Percentiles rank a stretch among this genome's conserved stretches.
phyloP scores from a whole-genome alignment of 352 stramenopile species.

The Pythium apleroticum region DNA sequence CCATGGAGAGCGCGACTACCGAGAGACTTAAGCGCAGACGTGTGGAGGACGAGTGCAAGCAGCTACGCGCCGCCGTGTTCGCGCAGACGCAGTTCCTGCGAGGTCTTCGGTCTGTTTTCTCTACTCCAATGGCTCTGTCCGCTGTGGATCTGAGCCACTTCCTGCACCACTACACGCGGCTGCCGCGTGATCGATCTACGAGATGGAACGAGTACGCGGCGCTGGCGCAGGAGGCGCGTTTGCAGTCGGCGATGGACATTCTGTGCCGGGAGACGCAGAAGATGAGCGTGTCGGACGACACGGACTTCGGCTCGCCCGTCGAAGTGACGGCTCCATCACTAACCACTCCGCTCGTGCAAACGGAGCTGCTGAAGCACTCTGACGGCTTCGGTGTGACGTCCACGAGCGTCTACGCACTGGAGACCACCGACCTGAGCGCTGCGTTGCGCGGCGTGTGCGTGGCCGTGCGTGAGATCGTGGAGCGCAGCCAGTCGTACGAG shows the following conservation, averaged over 20 bases:
- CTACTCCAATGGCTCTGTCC: not conserved
- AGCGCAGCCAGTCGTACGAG: slow-evolving; percentile 27
- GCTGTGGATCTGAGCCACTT: slow-evolving; percentile 7
- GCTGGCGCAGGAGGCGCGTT: not conserved
- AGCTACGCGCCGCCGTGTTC: slow-evolving; percentile 8
- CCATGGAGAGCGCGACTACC: not conserved
- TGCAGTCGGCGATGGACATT: slow-evolving; percentile 11
- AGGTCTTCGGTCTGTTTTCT: slow-evolving; percentile 6
- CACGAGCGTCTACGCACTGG: slow-evolving; percentile 33
- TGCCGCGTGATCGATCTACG: not conserved
- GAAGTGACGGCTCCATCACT: not conserved
- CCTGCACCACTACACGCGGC: slow-evolving; percentile 13
- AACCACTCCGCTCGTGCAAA: not conserved
- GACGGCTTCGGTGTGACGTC: slow-evolving; percentile 20
- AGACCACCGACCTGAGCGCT: slow-evolving; percentile 29
- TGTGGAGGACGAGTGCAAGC: slow-evolving; percentile 6
- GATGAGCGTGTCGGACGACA: not conserved
- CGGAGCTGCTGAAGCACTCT: not conserved
- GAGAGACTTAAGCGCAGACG: slow-evolving; percentile 16
- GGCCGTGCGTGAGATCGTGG: slow-evolving; percentile 25
- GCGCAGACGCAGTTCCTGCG: slow-evolving; percentile 2
- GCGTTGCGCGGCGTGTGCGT: slow-evolving; percentile 24
- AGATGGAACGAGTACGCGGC: slow-evolving; percentile 2
- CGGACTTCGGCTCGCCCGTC: too few species aligned
- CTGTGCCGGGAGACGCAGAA: slow-evolving; percentile 2